Evolutionary conservation across 331 rosid species (phyloP).

Genomic region (Acacia concinna): DNA sequence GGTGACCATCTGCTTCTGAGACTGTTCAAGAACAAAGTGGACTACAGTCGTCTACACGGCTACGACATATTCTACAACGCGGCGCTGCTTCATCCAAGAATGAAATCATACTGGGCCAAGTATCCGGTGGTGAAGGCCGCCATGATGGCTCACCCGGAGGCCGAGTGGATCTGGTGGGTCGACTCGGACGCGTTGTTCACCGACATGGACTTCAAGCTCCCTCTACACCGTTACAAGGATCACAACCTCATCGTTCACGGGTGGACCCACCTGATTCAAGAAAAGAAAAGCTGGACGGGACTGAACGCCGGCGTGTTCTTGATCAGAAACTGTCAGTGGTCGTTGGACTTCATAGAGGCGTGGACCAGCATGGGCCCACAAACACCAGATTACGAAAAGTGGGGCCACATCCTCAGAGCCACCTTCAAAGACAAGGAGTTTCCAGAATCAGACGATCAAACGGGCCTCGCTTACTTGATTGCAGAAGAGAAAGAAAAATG

Average conservation of each 20-base stretch:
- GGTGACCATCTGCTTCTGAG: constrained; percentile 72
- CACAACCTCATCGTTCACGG: constrained; percentile 77
- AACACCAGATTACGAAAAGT: constrained; percentile 51
- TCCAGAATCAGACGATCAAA: constrained; percentile 85
- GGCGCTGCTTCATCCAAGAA: constrained; percentile 59
- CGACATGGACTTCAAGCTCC: constrained; percentile 80
- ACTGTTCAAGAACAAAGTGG: constrained; percentile 80
- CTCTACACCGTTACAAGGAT: constrained; percentile 55
- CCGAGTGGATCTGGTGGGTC: constrained; percentile 94
- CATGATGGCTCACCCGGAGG: constrained; percentile 86
- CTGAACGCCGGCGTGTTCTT: constrained; percentile 83
- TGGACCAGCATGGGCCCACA: constrained; percentile 93
- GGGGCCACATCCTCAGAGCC: constrained; percentile 54
- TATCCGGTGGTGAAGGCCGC: constrained; percentile 73
- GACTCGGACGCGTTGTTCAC: constrained; percentile 85
- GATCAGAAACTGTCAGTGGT: constrained; percentile 80
- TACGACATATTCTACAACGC: constrained; percentile 72
- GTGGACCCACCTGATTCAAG: constrained; percentile 54
- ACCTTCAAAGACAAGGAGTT: constrained; percentile 61
- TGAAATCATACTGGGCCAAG: constrained; percentile 80
- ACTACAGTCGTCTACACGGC: constrained; percentile 68
- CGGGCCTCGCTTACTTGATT: constrained; percentile 69
- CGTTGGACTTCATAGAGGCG: constrained; percentile 65
- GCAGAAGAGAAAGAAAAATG: constrained; percentile 51
- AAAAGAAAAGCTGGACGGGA: constrained; percentile 73